These are phyloP conservation scores for Pleurotus djamor DNA, from an alignment of 768 basidiomycete genomes.

Conservation along the genomic window DNA sequence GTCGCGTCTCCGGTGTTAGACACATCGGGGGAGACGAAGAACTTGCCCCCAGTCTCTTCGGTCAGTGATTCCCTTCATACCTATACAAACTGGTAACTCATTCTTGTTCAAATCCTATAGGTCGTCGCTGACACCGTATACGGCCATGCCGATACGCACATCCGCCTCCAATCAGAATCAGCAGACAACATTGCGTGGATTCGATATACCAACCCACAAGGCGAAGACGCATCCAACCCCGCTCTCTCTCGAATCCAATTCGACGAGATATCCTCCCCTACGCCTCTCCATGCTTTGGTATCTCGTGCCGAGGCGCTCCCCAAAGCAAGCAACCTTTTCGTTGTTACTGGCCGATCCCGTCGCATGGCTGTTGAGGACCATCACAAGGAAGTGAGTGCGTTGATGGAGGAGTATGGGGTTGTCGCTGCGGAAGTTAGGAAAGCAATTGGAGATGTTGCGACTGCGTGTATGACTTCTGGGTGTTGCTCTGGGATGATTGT, in stretches of 20 bases:
- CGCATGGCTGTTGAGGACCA: slow-evolving; percentile 75
- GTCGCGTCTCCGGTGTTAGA: slow-evolving; percentile 16
- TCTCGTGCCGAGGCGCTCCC: slow-evolving; percentile 33
- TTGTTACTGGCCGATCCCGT: slow-evolving; percentile 74
- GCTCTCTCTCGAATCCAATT: slow-evolving; percentile 66
- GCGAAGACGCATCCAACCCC: slow-evolving; percentile 11
- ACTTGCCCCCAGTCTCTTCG: not conserved
- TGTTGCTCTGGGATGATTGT: slow-evolving; percentile 63
- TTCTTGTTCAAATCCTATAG: not conserved
- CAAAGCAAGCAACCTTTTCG: slow-evolving; percentile 34
- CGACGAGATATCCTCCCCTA: slow-evolving; percentile 47
- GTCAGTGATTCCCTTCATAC: not conserved
- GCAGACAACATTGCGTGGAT: slow-evolving; percentile 82
- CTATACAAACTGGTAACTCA: too few relatives aligned
- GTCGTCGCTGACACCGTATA: slow-evolving; percentile 66
- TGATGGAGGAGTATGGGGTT: slow-evolving; percentile 55
- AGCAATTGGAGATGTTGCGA: slow-evolving; percentile 84
- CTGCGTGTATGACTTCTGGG: slow-evolving; percentile 67
- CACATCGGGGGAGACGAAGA: not conserved
- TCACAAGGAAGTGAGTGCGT: slow-evolving; percentile 59
- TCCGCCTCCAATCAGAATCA: slow-evolving; percentile 73
- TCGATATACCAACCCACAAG: slow-evolving; percentile 36
- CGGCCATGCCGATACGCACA: slow-evolving; percentile 59
- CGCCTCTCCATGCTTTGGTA: slow-evolving; percentile 59
- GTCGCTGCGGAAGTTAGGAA: slow-evolving; percentile 67